These are phyloP conservation scores for Jimgerdemannia lactiflua DNA, from an alignment of 192 early-diverging fungal genomes.

Conservation along the genomic window DNA sequence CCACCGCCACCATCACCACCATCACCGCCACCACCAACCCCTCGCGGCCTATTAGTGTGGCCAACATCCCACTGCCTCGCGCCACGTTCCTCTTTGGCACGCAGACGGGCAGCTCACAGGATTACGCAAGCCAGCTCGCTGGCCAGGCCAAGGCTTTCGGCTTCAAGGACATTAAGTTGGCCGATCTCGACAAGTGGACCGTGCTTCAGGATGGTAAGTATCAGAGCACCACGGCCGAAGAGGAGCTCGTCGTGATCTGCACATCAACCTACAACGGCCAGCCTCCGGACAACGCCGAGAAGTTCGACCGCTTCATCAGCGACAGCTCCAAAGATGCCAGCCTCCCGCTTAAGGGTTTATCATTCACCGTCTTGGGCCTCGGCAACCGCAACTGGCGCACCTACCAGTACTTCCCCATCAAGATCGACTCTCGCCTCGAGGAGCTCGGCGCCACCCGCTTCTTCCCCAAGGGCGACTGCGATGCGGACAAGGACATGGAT, in stretches of 20 bases:
- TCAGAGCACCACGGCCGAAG: background rate
- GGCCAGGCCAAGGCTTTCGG: constrained; percentile 33
- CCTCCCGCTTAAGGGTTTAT: constrained; percentile 30
- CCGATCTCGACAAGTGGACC: constrained; percentile 42
- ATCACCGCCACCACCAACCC: constrained; percentile 1
- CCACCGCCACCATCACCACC: background rate
- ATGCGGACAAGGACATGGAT: constrained; percentile 49
- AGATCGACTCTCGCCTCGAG: constrained; percentile 37
- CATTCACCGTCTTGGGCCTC: constrained; percentile 53
- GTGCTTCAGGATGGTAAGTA: constrained; percentile 20
- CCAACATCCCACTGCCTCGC: constrained; percentile 21
- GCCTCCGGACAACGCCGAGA: constrained; percentile 52
- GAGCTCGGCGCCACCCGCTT: constrained; percentile 44
- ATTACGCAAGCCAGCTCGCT: constrained; percentile 44
- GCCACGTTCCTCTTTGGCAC: constrained; percentile 48
- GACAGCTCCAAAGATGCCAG: constrained; percentile 1
- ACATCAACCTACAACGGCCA: constrained; percentile 33
- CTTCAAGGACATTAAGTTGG: constrained; percentile 22
- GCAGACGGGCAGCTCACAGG: constrained; percentile 52
- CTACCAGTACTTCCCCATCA: constrained; percentile 50
- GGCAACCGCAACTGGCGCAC: constrained; percentile 62
- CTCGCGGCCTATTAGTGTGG: background rate
- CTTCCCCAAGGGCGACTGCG: constrained; percentile 34
- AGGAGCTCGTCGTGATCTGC: constrained; percentile 25
- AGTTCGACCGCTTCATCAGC: constrained; percentile 32